These are phyloP conservation scores for Alternaria infectoria DNA, from an alignment of 2,329 filamentous ascomycete genomes.

Conservation along the genomic window DNA sequence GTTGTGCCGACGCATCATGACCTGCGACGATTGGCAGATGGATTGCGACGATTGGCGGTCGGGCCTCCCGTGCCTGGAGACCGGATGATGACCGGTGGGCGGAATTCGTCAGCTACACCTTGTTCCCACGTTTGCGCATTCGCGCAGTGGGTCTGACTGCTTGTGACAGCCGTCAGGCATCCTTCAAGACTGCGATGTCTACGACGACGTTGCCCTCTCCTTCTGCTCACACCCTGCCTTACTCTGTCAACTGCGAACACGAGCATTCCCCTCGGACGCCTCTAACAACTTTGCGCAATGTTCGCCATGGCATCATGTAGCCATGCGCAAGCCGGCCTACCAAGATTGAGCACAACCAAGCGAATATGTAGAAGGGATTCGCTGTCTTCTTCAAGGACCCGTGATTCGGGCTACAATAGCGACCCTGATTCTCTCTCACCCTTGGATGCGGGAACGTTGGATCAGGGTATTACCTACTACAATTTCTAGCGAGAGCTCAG, in stretches of 20 bases:
- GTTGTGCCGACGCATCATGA: constrained; percentile 3
- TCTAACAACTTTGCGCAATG: constrained; percentile 18
- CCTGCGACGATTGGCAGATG: constrained; percentile 5
- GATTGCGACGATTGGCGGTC: constrained; percentile 2
- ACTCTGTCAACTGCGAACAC: neutral
- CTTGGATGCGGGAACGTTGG: constrained; percentile 21
- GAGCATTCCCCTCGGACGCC: neutral
- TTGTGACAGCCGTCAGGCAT: constrained; percentile 18
- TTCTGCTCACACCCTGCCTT: neutral
- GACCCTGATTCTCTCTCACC: constrained; percentile 38
- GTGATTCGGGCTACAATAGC: constrained; percentile 42
- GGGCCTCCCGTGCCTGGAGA: constrained; percentile 8
- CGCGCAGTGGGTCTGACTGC: constrained; percentile 19
- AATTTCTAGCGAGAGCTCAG: neutral
- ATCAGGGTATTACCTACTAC: constrained; percentile 21
- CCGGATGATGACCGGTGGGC: constrained; percentile 11
- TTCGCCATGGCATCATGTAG: constrained; percentile 9
- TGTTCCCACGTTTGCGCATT: constrained; percentile 25
- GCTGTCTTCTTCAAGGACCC: constrained; percentile 33
- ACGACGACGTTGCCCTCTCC: neutral
- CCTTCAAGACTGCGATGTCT: constrained; percentile 2
- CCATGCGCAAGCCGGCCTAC: constrained; percentile 18
- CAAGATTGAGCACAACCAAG: constrained; percentile 24
- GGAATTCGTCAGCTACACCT: constrained; percentile 15
- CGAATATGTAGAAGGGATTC: constrained; percentile 31